A percentile compares a stretch with the other conserved stretches of the same genome.
Conservation (phyloP, 495 filamentous ascomycete genomes). For the Gamarada debralockiae region DNA sequence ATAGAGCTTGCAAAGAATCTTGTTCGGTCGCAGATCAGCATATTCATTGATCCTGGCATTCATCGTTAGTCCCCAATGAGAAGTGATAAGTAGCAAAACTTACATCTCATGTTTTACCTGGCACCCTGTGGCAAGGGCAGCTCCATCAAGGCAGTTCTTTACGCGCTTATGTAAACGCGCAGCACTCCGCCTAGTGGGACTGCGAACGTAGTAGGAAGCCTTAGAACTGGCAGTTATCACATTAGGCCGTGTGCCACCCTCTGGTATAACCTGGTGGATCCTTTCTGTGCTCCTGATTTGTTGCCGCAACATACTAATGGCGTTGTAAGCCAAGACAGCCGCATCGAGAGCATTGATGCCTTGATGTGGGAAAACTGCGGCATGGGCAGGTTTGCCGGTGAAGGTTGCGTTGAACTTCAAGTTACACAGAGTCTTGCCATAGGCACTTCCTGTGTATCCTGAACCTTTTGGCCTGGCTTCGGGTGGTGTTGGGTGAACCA, state of each 20-base stretch:
- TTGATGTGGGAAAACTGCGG: not conserved
- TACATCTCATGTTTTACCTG: not conserved
- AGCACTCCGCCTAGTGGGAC: not conserved
- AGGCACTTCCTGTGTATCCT: not conserved
- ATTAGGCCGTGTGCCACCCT: not conserved
- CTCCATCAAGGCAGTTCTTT: not conserved
- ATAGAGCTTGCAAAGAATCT: not conserved
- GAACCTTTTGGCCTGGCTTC: not conserved
- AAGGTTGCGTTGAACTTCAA: not conserved
- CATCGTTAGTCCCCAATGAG: not conserved
- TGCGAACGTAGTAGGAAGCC: not conserved
- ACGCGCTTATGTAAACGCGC: not conserved
- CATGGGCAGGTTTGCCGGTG: not conserved
- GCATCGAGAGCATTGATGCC: not conserved
- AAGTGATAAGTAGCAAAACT: not conserved
- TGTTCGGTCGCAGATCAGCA: not conserved
- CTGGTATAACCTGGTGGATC: not conserved
- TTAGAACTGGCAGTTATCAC: not conserved
- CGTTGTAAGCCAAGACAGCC: not conserved
- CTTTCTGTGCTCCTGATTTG: not conserved
- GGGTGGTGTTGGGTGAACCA: constrained; percentile 21
- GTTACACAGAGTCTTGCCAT: not conserved
- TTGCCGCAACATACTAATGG: not conserved
- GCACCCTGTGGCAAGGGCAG: not conserved
- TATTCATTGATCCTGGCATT: not conserved